Evolutionary conservation across 495 filamentous ascomycete genomes (phyloP), one percentile per base, ranked within the genome.

Genomic region (Chlorociboria aeruginascens): DNA sequence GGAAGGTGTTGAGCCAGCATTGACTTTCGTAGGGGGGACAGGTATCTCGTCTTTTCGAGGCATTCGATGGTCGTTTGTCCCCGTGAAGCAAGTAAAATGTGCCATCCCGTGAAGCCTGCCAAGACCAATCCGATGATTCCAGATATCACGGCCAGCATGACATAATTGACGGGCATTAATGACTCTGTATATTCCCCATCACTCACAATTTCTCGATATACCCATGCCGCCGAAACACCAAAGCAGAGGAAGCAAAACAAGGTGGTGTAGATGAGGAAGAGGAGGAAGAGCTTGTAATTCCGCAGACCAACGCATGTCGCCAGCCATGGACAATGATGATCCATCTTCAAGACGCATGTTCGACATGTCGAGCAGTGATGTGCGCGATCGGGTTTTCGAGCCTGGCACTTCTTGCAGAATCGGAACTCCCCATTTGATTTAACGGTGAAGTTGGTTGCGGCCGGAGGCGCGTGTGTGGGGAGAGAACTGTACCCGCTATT

Each of bases 251-350:
- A 78, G 70, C 86, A 89, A 69, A 93, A 95, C 11, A 95, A 42
- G 12, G 79, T 84, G 8, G 86, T 87, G 61, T 98, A 97, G 45
- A 93, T 82, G 25, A 98, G 73, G 65, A 98, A 98, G 8, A 97
- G 73, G 32, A 98, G 61, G 62, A 98, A 98, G 6, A 89, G 73
- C 64, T 97, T 97, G 71, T 96, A 94, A 66, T 97, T 98, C 56
- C 78, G 74, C 48, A 98, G 66, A 20, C 93, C 93, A 40, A 98
- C 83, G 60, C 92, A 98, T 3, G 86, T 96, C 14, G 93, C 92
- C 40, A 97, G 73, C 92, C 92, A 98, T 6, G 92, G 92, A 58
- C 92, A 98, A 67, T 98, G 92, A 63, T 98, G 92, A 63, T 98
- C 92, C 92, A 98, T 98, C 67, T 97, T 97, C 60, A 97, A 70